These are phyloP conservation scores for Cercospora beticola DNA, from an alignment of 2,329 filamentous ascomycete genomes.

Conservation along the genomic window DNA sequence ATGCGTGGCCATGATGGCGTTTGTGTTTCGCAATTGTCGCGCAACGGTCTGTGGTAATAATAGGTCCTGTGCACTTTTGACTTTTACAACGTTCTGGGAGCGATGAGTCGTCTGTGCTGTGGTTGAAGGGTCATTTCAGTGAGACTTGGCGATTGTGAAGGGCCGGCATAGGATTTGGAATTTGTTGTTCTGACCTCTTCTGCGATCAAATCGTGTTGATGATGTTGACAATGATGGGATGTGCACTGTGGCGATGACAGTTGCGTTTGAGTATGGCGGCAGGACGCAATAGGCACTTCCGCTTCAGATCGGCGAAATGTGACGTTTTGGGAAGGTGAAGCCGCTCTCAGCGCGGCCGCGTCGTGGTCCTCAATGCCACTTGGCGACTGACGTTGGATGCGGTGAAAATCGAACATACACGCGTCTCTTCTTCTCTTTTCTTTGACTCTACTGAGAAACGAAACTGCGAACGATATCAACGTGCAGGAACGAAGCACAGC, in stretches of 20 bases:
- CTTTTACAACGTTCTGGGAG: not conserved
- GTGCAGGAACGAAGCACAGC: not conserved
- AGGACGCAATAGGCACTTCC: not conserved
- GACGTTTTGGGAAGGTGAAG: not conserved
- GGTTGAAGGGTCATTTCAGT: not conserved
- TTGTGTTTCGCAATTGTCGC: not conserved
- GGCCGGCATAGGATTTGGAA: not conserved
- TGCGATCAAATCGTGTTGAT: not conserved
- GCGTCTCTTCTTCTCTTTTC: not conserved
- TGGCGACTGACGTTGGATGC: not conserved
- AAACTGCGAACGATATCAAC: not conserved
- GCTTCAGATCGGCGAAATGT: not conserved
- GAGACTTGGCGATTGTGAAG: not conserved
- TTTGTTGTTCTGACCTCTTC: not conserved
- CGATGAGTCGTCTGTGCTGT: not conserved
- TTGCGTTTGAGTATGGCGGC: not conserved
- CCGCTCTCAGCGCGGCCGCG: not conserved
- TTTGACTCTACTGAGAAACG: not conserved
- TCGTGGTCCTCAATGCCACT: not conserved
- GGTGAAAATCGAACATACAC: not conserved
- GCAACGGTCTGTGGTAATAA: not conserved
- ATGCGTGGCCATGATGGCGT: not conserved
- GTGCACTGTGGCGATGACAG: too few species aligned
- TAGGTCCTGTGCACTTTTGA: not conserved
- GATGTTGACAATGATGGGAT: not conserved